Evolutionary conservation across 352 stramenopile genomes (phyloP), one percentile per base, ranked within the genome.

Genomic region (Pythium vanterpoolii): DNA sequence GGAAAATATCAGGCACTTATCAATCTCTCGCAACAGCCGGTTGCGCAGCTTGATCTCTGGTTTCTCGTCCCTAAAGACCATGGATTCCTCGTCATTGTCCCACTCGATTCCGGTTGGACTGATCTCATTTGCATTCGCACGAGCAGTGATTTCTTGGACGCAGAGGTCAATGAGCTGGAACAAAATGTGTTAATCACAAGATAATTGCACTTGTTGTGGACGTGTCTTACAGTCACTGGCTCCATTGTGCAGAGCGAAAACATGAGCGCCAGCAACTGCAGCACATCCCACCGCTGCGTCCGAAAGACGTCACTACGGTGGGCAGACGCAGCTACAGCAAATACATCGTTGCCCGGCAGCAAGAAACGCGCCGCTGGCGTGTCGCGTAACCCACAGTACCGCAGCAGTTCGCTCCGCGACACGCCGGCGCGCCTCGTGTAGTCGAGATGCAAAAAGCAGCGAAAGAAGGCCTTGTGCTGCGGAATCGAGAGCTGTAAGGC

Each of bases 171-270:
- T 1, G 0, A 61, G 3, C 60, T 62, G 31, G 9, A 49, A 40
- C 1, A 60, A 11, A 43, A 31, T 30, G 1, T 34, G 43, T 11
- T 4, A 18, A 16, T 13, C 9, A 30, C 11, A 27, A 4, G 16
- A 38, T 33, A n/a, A 56, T 9, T 18, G 23, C 36, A 21, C 2
- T 30, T 31, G 21, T 44, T 4, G 19, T 48, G 13, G 42, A 48
- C 9, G 18, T 45, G 5, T 28, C 51, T 0, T 59, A 82, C 80
- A 63, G 21, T 55, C 21, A 19, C 34, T 5, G 61, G 34, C 1
- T 78, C 64, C 33, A 77, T 64, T 18, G 79, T 88, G n/a, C 79
- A 90, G 16, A 88, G 24, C 5, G 79, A 86, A 51, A 87, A 90
- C 39, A 66, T 79, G 19, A 68, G 30, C 1, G 70, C 71, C 31